Percentiles rank a stretch among this genome's conserved stretches.
Evolutionary conservation across 2,329 filamentous ascomycete species (phyloP).

Genomic region (Ophiosphaerella korrae): DNA sequence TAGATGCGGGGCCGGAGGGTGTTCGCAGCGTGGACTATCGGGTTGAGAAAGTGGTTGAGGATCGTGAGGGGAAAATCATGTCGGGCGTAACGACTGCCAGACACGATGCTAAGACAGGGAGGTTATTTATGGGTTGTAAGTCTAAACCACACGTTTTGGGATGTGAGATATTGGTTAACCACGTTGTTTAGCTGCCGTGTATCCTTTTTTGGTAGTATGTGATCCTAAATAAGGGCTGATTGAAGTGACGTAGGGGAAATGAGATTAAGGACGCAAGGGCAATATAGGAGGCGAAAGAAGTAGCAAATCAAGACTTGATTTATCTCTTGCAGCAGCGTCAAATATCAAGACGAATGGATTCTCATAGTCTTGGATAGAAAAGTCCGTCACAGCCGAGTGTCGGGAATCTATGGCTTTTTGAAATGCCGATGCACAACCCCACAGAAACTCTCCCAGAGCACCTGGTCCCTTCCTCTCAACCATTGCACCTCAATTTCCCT

Average conservation of each 20-base stretch:
- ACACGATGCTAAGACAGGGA: constrained; percentile 33
- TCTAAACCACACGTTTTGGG: not conserved
- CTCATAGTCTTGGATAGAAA: too few relatives aligned
- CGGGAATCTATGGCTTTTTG: constrained; percentile 13
- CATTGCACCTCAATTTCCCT: constrained; percentile 62
- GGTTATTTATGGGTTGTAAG: constrained; percentile 33
- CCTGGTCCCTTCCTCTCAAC: constrained; percentile 74
- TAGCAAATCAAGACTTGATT: too few relatives aligned
- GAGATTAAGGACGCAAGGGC: too few relatives aligned
- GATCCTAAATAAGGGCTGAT: constrained; percentile 5
- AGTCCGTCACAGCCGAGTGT: too few relatives aligned
- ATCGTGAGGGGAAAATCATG: constrained; percentile 25
- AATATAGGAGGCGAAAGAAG: too few relatives aligned
- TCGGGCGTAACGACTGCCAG: constrained; percentile 29
- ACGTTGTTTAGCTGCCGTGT: constrained; percentile 9
- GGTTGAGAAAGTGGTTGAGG: constrained; percentile 35
- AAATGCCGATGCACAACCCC: constrained; percentile 61
- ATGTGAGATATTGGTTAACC: not conserved
- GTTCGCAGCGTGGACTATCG: constrained; percentile 15
- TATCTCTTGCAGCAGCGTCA: too few relatives aligned
- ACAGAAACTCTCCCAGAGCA: constrained; percentile 85
- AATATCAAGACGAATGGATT: too few relatives aligned
- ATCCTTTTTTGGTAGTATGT: constrained; percentile 14
- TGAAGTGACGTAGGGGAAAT: too few relatives aligned
- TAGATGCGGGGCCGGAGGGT: not conserved